Percentiles rank a stretch among this genome's conserved stretches.
Evolutionary conservation across 495 filamentous ascomycete genomes (phyloP).

Genomic region (Pseudevernia furfuracea): DNA sequence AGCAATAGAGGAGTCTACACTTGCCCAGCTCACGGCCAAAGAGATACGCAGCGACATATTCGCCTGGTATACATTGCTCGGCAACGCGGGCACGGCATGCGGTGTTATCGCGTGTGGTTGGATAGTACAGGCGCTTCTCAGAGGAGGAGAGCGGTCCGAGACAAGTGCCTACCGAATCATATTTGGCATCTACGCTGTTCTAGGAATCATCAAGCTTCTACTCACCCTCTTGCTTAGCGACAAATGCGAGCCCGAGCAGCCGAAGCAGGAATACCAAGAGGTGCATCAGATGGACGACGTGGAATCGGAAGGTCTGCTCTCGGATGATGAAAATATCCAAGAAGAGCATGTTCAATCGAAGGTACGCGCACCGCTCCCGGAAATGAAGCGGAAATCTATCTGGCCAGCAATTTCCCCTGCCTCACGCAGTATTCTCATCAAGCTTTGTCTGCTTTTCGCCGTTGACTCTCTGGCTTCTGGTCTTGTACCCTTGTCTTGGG

Average conservation of each 20-base stretch:
- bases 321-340: constrained; percentile 20
- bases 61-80: constrained; percentile 72
- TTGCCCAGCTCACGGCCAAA: constrained; percentile 62
- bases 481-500: constrained; percentile 56
- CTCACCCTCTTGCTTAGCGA: constrained; percentile 53
- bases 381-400: constrained; percentile 23
- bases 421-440: constrained; percentile 54
- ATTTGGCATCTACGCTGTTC: constrained; percentile 60
- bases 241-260: constrained; percentile 44
- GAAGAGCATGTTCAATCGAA: constrained; percentile 6
- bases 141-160: constrained; percentile 43
- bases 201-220: constrained; percentile 60
- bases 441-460: constrained; percentile 67
- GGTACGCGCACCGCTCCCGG: constrained; percentile 5
- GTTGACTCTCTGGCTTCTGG: constrained; percentile 75
- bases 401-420: constrained; percentile 49
- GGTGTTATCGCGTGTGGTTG: constrained; percentile 63
- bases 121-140: constrained; percentile 47
- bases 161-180: constrained; percentile 57
- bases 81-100: constrained; percentile 53
- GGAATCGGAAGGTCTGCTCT: constrained; percentile 21
- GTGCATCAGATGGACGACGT: constrained; percentile 19
- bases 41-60: constrained; percentile 63
- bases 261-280: constrained; percentile 26
- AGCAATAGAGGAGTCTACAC: constrained; percentile 74